phyloP scores from a whole-genome alignment of 768 basidiomycete genomes.

The Coprinopsis marcescibilis region DNA sequence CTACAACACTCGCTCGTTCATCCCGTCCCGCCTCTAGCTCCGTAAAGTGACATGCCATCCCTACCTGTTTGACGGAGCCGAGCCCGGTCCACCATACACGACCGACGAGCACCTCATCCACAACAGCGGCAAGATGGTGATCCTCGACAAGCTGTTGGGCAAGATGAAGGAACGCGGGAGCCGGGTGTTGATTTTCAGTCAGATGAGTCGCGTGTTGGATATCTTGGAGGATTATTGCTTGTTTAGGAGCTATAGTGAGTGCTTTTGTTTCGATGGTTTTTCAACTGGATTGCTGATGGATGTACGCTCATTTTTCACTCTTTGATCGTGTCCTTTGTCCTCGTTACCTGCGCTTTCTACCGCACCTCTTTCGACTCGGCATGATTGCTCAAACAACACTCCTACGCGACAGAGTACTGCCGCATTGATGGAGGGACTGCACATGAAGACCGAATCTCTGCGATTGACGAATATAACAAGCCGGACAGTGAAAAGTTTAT shows the following conservation, averaged over 20 bases:
- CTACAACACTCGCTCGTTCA: too few relatives aligned
- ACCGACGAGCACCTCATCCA: conserved; percentile 95
- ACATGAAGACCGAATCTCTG: conserved; percentile 91
- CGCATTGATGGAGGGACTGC: conserved; percentile 95
- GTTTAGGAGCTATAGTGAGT: conserved; percentile 82
- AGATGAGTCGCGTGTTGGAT: conserved; percentile 98
- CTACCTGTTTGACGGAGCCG: conserved; percentile 92
- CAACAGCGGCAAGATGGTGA: conserved; percentile 96
- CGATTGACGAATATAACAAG: conserved; percentile 97
- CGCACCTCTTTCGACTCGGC: conserved; percentile 3
- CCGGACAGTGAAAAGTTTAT: conserved; percentile 93
- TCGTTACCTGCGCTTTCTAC: not conserved
- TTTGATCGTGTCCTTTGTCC: too few relatives aligned
- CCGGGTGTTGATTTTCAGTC: conserved; percentile 93
- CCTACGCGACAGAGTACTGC: conserved; percentile 69
- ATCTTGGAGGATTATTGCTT: conserved; percentile 97
- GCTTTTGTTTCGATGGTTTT: conserved; percentile 5
- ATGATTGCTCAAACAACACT: not conserved
- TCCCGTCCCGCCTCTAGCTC: too few relatives aligned
- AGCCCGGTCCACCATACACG: conserved; percentile 97
- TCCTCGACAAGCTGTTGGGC: conserved; percentile 87
- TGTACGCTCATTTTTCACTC: too few relatives aligned
- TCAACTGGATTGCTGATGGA: too few relatives aligned
- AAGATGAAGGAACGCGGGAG: conserved; percentile 92
- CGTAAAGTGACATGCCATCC: conserved; percentile 89